A percentile compares a stretch with the other conserved stretches of the same genome.
Conservation (phyloP, 805 yeast species). For the Sugiyamaella lignohabitans region DNA sequence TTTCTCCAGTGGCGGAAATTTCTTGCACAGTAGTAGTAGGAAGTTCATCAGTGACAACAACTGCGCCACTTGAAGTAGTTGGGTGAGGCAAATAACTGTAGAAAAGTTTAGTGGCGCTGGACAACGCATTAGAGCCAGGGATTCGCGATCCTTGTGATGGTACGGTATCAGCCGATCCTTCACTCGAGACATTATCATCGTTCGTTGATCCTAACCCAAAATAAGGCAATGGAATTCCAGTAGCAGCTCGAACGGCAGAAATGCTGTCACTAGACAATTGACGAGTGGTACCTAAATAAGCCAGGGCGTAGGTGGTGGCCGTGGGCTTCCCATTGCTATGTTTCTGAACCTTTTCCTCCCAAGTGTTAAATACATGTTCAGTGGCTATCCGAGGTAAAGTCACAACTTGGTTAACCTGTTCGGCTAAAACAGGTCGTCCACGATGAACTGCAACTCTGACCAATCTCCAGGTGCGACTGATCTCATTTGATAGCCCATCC, state of each 20-base stretch:
- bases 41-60: background rate
- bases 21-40: background rate
- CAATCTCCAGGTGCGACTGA: slow-evolving; percentile 44
- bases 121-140: too few species aligned
- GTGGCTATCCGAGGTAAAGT: slow-evolving; percentile 16
- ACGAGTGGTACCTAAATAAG: background rate
- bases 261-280: background rate
- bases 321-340: background rate
- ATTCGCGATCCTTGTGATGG: too few species aligned
- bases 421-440: slow-evolving; percentile 20
- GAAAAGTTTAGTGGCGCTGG: too few species aligned
- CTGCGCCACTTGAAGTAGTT: background rate
- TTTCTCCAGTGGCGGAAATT: background rate
- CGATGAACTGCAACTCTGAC: slow-evolving; percentile 34
- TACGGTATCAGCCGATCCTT: too few species aligned
- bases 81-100: too few species aligned
- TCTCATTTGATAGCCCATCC: slow-evolving; percentile 48
- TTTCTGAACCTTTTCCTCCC: slow-evolving; percentile 12
- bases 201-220: too few species aligned
- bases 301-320: background rate
- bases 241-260: background rate
- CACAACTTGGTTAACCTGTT: slow-evolving; percentile 15
- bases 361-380: slow-evolving; percentile 18
- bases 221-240: too few species aligned
- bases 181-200: too few species aligned